Evolutionary conservation across 2,329 filamentous ascomycete species (phyloP).

Genomic region (Phialophora expanda): DNA sequence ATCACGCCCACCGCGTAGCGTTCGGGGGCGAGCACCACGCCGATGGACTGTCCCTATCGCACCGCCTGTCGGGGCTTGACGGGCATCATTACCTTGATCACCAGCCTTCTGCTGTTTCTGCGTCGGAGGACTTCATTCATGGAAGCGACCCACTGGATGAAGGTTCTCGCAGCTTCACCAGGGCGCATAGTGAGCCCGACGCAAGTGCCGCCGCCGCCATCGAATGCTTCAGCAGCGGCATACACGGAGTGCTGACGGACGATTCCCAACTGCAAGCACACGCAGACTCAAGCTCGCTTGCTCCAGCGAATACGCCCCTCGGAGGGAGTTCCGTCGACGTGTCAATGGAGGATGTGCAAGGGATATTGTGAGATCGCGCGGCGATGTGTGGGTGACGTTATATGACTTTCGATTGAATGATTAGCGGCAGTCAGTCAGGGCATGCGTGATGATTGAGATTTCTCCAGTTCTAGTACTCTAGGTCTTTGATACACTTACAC

Average conservation of each 20-base stretch:
- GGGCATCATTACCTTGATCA: background rate
- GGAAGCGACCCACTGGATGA: background rate
- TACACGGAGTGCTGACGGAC: background rate
- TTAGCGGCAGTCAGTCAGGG: background rate
- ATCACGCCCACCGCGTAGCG: background rate
- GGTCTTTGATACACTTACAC: background rate
- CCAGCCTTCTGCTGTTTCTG: constrained; percentile 3
- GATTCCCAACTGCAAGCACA: background rate
- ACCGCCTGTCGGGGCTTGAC: background rate
- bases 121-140: constrained; percentile 1
- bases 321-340: background rate
- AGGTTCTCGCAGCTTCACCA: constrained; percentile 6
- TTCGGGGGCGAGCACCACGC: background rate
- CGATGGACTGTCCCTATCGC: background rate
- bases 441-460: background rate
- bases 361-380: background rate
- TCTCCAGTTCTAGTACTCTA: background rate
- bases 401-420: background rate
- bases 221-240: constrained; percentile 6
- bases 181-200: constrained; percentile 26
- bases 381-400: background rate
- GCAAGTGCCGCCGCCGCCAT: background rate
- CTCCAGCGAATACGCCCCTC: background rate
- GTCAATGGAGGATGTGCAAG: background rate
- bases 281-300: background rate